These are phyloP conservation scores for Solidago caesia DNA, from an alignment of 129 eudicot species.

Conservation along the genomic window DNA sequence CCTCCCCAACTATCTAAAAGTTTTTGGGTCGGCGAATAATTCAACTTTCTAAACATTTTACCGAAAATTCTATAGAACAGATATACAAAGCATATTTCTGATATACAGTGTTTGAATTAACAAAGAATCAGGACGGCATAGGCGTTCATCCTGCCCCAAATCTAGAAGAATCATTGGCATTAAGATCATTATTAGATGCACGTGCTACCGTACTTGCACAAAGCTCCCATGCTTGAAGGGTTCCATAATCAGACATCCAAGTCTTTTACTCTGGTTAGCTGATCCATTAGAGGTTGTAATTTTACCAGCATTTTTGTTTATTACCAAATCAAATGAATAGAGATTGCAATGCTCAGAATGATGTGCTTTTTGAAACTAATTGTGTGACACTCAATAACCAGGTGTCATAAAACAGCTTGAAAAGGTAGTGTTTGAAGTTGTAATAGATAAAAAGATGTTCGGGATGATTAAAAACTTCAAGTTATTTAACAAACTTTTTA, in stretches of 20 bases:
- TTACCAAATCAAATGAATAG: not conserved
- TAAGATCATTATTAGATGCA: constrained; percentile 51
- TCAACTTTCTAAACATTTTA: too few relatives aligned
- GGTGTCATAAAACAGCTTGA: too few relatives aligned
- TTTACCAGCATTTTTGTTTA: constrained; percentile 48
- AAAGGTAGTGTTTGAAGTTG: not conserved
- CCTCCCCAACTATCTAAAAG: too few relatives aligned
- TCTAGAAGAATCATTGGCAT: constrained; percentile 57
- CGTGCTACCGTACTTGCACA: constrained; percentile 71
- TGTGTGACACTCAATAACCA: not conserved
- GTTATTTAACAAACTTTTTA: too few relatives aligned
- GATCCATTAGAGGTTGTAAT: constrained; percentile 79
- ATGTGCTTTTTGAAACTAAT: not conserved
- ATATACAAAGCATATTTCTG: not conserved
- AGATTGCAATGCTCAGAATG: not conserved
- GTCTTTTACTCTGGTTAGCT: constrained; percentile 79
- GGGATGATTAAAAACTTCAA: too few relatives aligned
- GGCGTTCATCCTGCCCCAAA: constrained; percentile 58
- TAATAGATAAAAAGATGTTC: too few relatives aligned
- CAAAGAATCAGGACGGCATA: constrained; percentile 50
- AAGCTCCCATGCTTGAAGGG: constrained; percentile 91
- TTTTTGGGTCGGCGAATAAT: too few relatives aligned
- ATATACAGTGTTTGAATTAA: not conserved
- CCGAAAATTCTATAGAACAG: not conserved
- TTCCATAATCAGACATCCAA: constrained; percentile 88